Evolutionary conservation across 345 rosid genomes (phyloP), one percentile per base, ranked within the genome.

Genomic region (Brassica cretica): DNA sequence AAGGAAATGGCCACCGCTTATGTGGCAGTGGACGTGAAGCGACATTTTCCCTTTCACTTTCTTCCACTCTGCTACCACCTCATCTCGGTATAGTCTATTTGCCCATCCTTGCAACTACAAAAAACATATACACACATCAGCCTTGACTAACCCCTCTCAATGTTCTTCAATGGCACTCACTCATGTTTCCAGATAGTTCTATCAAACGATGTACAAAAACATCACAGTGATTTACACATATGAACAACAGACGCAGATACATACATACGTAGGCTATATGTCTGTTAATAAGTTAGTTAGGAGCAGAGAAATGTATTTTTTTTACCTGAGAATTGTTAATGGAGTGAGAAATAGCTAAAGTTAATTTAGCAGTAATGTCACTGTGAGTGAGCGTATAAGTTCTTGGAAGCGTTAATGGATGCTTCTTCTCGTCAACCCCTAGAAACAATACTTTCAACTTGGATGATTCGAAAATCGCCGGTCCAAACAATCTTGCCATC

Each of bases 1-100:
- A 10, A 94, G 85, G 72, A 92, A 89, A 84, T 94, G 98, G 76
- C 97, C 98, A 55, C 98, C 98, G 14, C 98, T 92, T 71, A 92
- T 92, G 81, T 94, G 98, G 74, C 98, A 94, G 39, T 94, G 98
- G 71, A 92, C 98, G 78, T 95, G 99, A 3, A 95, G 91, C 33
- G 97, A 95, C 99, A 95, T 95, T 70, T 85, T 88, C 18, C 89
- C 98, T 83, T 86, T 88, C 10, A 92, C 91, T 83, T 95, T 93
- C 89, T 95, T 95, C 99, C 99, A 95, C 69, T 95, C 97, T 12
- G 98, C 98, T 65, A 94, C 97, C 5, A 95, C 97, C 85, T 89
- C 99, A 76, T 95, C 99, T 74, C 99, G 76, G 84, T 92, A 93
- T 72, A 95, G 4, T 73, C 78, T 89, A 85, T 95, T 91, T 62